These are phyloP conservation scores for Pythium dissotocum DNA, from an alignment of 352 stramenopile genomes.

Conservation along the genomic window DNA sequence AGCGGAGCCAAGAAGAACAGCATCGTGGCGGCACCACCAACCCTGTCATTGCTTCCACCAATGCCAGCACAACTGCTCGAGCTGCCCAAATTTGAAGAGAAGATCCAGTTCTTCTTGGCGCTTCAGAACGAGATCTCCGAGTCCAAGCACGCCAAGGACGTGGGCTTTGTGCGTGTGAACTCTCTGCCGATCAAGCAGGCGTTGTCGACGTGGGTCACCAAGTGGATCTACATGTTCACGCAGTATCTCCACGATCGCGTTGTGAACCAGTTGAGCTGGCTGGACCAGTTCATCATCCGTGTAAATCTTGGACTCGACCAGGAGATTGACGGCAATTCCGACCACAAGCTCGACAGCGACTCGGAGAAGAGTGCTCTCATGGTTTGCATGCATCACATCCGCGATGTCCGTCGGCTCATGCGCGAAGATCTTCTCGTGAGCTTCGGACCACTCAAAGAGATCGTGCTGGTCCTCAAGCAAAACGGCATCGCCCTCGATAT, in stretches of 20 bases:
- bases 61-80: slow-evolving; percentile 78
- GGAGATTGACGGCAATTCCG: slow-evolving; percentile 38
- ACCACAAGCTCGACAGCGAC: slow-evolving; percentile 41
- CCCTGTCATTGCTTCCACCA: slow-evolving; percentile 33
- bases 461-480: slow-evolving; percentile 80
- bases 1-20: slow-evolving; percentile 12
- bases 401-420: slow-evolving; percentile 86
- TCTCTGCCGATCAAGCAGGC: slow-evolving; percentile 94
- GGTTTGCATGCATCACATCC: slow-evolving; percentile 88
- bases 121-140: slow-evolving; percentile 91
- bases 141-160: slow-evolving; percentile 81
- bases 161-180: slow-evolving; percentile 93
- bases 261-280: slow-evolving; percentile 75
- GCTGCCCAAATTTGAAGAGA: slow-evolving; percentile 87
- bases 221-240: slow-evolving; percentile 95
- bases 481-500: slow-evolving; percentile 91
- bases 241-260: slow-evolving; percentile 92
- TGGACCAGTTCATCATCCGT: slow-evolving; percentile 85
- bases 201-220: slow-evolving; percentile 93
- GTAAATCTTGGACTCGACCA: slow-evolving; percentile 80
- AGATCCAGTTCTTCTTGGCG: slow-evolving; percentile 86
- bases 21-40: not conserved
- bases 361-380: slow-evolving; percentile 67
- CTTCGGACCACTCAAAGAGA: slow-evolving; percentile 76
- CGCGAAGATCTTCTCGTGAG: slow-evolving; percentile 72